These are phyloP conservation scores for Boechera divaricarpa DNA, from an alignment of 345 rosid genomes.

Conservation along the genomic window DNA sequence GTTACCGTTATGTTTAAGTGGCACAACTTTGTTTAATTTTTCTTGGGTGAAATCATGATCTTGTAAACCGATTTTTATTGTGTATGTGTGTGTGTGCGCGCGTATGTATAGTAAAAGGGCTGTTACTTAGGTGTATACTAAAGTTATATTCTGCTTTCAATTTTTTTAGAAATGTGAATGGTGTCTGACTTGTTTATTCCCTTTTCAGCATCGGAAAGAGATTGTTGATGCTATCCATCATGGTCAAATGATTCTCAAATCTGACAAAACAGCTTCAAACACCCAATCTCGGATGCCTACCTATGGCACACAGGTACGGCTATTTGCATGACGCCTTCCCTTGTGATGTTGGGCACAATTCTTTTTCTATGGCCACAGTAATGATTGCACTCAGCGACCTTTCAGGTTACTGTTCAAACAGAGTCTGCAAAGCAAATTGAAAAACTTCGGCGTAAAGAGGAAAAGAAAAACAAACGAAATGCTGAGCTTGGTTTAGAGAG, in stretches of 20 bases:
- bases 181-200: constrained; percentile 33
- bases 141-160: constrained; percentile 26
- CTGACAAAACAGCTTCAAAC: constrained; percentile 70
- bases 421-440: constrained; percentile 91
- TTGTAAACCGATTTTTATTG: background rate
- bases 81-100: background rate
- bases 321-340: constrained; percentile 29
- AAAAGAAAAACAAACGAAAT: constrained; percentile 80
- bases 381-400: constrained; percentile 31
- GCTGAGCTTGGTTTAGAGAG: constrained; percentile 70
- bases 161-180: constrained; percentile 14
- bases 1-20: constrained; percentile 15
- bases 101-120: constrained; percentile 8
- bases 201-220: constrained; percentile 83
- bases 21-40: constrained; percentile 5
- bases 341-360: constrained; percentile 12
- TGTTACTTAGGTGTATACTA: constrained; percentile 11
- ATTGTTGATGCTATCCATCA: constrained; percentile 90
- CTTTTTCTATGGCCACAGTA: constrained; percentile 20
- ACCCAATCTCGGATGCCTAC: constrained; percentile 86
- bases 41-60: constrained; percentile 1
- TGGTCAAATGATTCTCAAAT: constrained; percentile 70
- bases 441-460: constrained; percentile 96
- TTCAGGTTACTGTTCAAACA: constrained; percentile 92
- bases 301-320: constrained; percentile 90